These are phyloP conservation scores for Serendipita sp. DNA, from an alignment of 768 basidiomycete genomes.

Conservation along the genomic window DNA sequence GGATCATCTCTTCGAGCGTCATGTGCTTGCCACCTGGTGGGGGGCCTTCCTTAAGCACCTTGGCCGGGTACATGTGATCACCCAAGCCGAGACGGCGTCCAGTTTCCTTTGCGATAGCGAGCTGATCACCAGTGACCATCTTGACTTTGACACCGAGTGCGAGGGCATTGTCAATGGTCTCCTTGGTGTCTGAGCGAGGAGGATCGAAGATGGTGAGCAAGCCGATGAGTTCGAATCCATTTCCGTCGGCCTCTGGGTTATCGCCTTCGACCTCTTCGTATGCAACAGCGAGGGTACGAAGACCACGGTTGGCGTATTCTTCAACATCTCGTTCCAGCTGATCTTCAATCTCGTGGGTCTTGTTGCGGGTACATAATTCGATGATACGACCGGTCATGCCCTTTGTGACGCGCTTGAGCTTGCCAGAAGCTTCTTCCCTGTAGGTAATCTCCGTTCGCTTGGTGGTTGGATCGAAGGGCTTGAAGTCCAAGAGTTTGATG, in stretches of 20 bases:
- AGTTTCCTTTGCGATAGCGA: slow-evolving; percentile 98
- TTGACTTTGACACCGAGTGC: slow-evolving; percentile 95
- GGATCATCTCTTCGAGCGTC: slow-evolving; percentile 91
- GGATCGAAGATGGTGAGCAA: slow-evolving; percentile 96
- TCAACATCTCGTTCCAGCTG: slow-evolving; percentile 88
- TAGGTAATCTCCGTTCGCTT: slow-evolving; percentile 99
- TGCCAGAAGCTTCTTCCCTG: slow-evolving; percentile 83
- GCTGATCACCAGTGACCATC: slow-evolving; percentile 99
- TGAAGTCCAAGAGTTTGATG: slow-evolving; percentile 95
- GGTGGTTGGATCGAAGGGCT: slow-evolving; percentile 98
- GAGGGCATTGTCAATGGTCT: slow-evolving; percentile 94
- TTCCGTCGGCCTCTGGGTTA: slow-evolving; percentile 73
- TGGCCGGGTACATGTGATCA: slow-evolving; percentile 98
- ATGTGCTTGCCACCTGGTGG: slow-evolving; percentile 69
- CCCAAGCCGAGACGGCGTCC: slow-evolving; percentile 95
- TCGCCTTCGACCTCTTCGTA: slow-evolving; percentile 82
- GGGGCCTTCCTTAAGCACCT: slow-evolving; percentile 97
- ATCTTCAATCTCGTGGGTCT: slow-evolving; percentile 83
- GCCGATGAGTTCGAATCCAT: slow-evolving; percentile 95
- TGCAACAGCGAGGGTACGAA: slow-evolving; percentile 92
- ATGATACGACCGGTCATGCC: slow-evolving; percentile 99
- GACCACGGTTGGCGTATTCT: slow-evolving; percentile 89
- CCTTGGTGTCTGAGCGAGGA: slow-evolving; percentile 94
- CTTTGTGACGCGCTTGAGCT: slow-evolving; percentile 97
- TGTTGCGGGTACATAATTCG: slow-evolving; percentile 93